Evolutionary conservation across 305 asterid genomes (phyloP).

Genomic region (Fraxinus angustifolia): DNA sequence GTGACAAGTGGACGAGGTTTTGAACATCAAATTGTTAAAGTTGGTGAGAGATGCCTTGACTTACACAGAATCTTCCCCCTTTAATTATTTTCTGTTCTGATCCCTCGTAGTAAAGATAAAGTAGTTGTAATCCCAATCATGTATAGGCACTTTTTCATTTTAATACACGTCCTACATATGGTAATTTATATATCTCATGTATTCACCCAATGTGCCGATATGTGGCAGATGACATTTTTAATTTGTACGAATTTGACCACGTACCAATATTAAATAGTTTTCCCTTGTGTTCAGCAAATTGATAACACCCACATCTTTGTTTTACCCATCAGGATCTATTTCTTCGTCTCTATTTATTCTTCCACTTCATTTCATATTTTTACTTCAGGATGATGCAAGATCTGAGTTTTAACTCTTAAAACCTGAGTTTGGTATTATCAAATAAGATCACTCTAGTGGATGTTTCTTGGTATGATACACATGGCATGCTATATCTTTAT

Average conservation of each 20-base stretch:
- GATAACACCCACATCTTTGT: neutral
- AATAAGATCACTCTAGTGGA: neutral
- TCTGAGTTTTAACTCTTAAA: neutral
- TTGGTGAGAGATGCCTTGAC: conserved; percentile 37
- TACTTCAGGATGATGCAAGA: neutral
- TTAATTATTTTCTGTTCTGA: neutral
- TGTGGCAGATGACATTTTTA: neutral
- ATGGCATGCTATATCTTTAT: neutral
- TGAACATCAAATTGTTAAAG: conserved; percentile 37
- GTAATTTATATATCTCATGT: neutral
- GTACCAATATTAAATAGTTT: neutral
- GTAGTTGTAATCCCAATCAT: neutral
- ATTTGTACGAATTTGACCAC: conserved; percentile 11
- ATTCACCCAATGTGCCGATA: conserved; percentile 6
- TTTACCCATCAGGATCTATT: neutral
- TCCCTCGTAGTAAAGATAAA: conserved; percentile 1
- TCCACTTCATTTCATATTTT: neutral
- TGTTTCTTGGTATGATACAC: neutral
- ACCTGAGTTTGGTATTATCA: neutral
- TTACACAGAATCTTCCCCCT: conserved; percentile 17
- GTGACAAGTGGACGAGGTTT: conserved; percentile 43
- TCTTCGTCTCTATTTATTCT: neutral
- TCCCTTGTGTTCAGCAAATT: neutral
- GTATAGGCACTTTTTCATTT: neutral
- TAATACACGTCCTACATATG: neutral